Base-by-base conservation (phyloP, 768 basidiomycete genomes). In the Mycena kentingensis region DNA sequence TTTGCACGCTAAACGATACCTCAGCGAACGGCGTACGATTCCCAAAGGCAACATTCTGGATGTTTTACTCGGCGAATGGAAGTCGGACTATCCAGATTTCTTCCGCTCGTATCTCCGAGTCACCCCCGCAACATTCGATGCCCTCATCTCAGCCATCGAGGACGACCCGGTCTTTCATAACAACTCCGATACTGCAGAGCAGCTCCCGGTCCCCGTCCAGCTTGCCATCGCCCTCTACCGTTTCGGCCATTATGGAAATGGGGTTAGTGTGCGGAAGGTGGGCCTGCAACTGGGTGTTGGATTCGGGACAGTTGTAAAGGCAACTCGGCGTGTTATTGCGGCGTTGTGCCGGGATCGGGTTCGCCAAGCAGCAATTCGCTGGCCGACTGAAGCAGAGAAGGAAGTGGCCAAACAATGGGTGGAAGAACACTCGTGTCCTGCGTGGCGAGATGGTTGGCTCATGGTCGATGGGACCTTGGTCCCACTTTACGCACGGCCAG, bases 131-230 rank as follows among this genome's bases (percentile, higher is more conserved):
- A 44, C 58, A n/a, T 71, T 70, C 43, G 55, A 65, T 29, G 27
- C 24, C 12, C 58, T 70, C n/a, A 44, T 67, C 2, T 21, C 39
- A 0, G 29, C 42, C 5, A 61, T 68, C 31, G 19, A 56, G 2
- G 50, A 62, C 31, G 44, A 70, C 50, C 48, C 46, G 10, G 55
- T 67, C 38, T 71, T 70, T 43, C 39, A 52, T 22, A 71, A 67
- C 53, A 52, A 66, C 21, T 67, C 68, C 8, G 60, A 63, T 41
- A 60, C 62, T 31, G 27, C 31, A 1, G 37, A 38, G 5, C 70
- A 72, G 51, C 61, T 63, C 39, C 59, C 67, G 29, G 62, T 69
- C 35, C 48, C 59, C 10, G 42, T 61, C 25, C 57, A 60, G 34
- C 35, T 49, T 57, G 64, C 44, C 13, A 29, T 52, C 16, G 51